Percentiles rank a stretch among this genome's conserved stretches.
Evolutionary conservation across 352 stramenopile species (phyloP).

Genomic region (Blastocystis sp.): DNA sequence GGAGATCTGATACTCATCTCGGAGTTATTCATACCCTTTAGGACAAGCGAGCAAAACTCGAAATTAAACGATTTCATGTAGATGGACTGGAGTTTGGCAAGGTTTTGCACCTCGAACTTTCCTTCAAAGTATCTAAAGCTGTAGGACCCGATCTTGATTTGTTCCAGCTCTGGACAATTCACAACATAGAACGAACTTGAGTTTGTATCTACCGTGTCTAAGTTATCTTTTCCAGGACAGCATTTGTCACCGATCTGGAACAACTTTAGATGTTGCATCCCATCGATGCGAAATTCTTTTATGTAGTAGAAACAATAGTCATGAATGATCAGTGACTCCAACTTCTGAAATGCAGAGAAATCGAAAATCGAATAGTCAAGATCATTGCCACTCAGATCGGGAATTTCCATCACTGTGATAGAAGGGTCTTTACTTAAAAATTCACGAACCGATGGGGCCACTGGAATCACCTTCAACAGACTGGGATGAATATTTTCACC

Average conservation of each 20-base stretch:
- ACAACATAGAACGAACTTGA: neutral
- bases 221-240: neutral
- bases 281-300: neutral
- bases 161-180: neutral
- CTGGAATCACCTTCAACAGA: too few relatives aligned
- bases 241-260: neutral
- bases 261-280: neutral
- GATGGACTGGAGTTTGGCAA: neutral
- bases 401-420: neutral
- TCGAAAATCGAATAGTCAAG: neutral
- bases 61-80: neutral
- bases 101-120: neutral
- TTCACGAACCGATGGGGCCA: too few relatives aligned
- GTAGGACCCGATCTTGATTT: neutral
- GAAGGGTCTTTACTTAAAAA: neutral
- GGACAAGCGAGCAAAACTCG: neutral
- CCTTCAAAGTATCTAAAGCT: neutral
- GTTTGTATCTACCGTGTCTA: neutral
- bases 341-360: neutral
- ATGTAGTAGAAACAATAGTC: neutral
- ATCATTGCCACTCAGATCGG: neutral
- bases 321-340: neutral
- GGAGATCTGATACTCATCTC: neutral
- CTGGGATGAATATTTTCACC: too few relatives aligned
- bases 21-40: neutral